Percentiles rank a stretch among this genome's conserved stretches.
Evolutionary conservation across 139 green algal genomes (phyloP).

Genomic region (Micractinium conductrix): DNA sequence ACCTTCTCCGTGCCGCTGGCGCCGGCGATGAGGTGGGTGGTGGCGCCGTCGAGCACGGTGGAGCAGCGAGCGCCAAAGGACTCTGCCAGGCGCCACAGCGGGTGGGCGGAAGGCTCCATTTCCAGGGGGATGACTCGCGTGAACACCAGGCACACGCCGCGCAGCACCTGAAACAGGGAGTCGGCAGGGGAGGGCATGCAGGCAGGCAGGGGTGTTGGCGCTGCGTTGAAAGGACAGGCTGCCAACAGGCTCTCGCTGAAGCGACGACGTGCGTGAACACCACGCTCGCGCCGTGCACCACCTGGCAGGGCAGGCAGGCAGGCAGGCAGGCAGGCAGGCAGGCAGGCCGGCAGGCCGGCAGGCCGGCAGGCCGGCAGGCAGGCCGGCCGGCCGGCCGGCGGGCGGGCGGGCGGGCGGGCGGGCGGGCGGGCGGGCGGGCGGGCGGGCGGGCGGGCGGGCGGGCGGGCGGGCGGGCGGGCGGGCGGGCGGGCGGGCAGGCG

Average conservation of each 20-base stretch:
- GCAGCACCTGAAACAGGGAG: constrained; percentile 36
- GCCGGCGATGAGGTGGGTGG: constrained; percentile 70
- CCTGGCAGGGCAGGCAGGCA: too few relatives aligned
- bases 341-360: too few relatives aligned
- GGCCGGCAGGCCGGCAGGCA: too few relatives aligned
- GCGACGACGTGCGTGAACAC: too few relatives aligned
- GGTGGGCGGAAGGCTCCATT: constrained; percentile 49
- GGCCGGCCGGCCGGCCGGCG: too few relatives aligned
- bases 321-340: neutral
- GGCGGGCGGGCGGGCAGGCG: neutral
- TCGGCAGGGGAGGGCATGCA: neutral
- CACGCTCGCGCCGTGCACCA: too few relatives aligned
- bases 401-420: neutral
- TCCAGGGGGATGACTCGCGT: constrained; percentile 68
- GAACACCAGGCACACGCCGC: constrained; percentile 67
- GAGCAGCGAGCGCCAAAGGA: constrained; percentile 59
- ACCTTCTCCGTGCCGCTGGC: constrained; percentile 68
- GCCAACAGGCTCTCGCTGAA: too few relatives aligned
- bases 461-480: neutral
- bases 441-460: too few relatives aligned
- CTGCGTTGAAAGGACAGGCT: too few relatives aligned
- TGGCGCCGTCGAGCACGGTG: constrained; percentile 13
- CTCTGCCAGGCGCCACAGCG: constrained; percentile 70
- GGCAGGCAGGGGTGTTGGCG: neutral
- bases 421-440: too few relatives aligned